Base-by-base conservation (phyloP, 768 basidiomycete genomes). In the Mrakia hoshinonis region DNA sequence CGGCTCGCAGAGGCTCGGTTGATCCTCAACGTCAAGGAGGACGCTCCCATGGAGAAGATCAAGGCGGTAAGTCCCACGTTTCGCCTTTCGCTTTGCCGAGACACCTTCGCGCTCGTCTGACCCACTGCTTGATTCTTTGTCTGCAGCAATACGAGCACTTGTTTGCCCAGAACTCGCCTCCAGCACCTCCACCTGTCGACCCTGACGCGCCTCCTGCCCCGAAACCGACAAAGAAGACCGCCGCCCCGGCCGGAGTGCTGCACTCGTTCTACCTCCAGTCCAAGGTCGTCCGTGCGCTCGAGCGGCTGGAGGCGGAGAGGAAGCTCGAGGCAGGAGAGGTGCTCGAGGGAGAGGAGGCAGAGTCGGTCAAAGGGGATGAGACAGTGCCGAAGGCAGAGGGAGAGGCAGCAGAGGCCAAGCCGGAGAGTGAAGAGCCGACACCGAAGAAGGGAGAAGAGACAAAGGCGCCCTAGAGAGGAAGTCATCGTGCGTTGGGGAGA, bases 181-280 rank as follows among this genome's bases (percentile, higher is more conserved):
- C 85, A n/a, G 82, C 86, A 52, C 79, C 84, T 58, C 82, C 85
- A 18, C 76, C 79, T 83, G 71, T 81, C 75, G 68, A 54, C 58
- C 54, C 73, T 62, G 36, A 81, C 47, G 39, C 68, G 60, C 52
- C 43, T 26, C n/a, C 72, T 24, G 69, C 73, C 4, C 49, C 62
- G 3, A 43, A 47, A 34, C 65, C 74, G 55, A 58, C 69, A 26
- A 73, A 67, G 71, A 70, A 24, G 48, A 55, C 65, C 26, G 73
- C 74, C 62, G 68, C 68, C 49, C 69, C 31, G 39, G 62, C 61
- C 26, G 70, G 73, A 62, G 64, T 66, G 29, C 72, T 75, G 46
- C 83, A 92, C 78, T 93, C 92, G 46, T 91, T 93, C 80, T 98
- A 98, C 80, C 83, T 98, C 15, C 94, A 95, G 78, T 94, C 92